Conservation (phyloP, 2,329 filamentous ascomycete species). For the Basipetospora chlamydospora region DNA sequence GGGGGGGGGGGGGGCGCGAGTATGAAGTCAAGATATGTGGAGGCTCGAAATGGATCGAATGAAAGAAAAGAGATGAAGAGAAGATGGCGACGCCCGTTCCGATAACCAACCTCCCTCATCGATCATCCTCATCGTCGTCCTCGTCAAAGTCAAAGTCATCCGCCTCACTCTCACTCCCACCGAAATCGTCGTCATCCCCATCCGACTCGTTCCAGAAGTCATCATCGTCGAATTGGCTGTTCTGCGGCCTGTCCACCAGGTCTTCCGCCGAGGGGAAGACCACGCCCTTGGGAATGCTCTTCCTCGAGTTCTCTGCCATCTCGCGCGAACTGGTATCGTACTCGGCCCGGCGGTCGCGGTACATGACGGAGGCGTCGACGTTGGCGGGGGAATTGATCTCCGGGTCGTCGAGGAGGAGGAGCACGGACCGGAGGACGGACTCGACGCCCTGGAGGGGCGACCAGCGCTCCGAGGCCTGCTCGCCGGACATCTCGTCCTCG, state of each 20-base stretch:
- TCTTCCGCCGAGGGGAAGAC: constrained; percentile 67
- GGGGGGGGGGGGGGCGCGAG: too few relatives aligned
- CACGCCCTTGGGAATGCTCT: constrained; percentile 66
- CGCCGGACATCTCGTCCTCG: constrained; percentile 84
- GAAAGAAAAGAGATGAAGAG: too few relatives aligned
- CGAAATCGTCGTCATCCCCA: constrained; percentile 58
- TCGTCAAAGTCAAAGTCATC: constrained; percentile 38
- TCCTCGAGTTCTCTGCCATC: constrained; percentile 58
- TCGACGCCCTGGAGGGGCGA: constrained; percentile 87
- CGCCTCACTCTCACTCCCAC: constrained; percentile 50
- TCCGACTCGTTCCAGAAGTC: constrained; percentile 73
- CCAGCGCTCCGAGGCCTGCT: constrained; percentile 83
- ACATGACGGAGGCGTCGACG: constrained; percentile 78
- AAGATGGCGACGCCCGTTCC: too few relatives aligned
- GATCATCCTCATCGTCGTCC: constrained; percentile 31
- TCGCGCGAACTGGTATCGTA: constrained; percentile 59
- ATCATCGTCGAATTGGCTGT: constrained; percentile 40
- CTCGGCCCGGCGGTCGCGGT: constrained; percentile 53
- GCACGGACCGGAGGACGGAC: constrained; percentile 82
- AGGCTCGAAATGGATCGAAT: too few relatives aligned
- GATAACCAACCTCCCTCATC: too few relatives aligned
- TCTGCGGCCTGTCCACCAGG: constrained; percentile 40
- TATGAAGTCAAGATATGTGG: too few relatives aligned
- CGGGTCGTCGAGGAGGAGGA: constrained; percentile 83
- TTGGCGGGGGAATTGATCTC: constrained; percentile 91